phyloP scores from a whole-genome alignment of 768 basidiomycete species.

The Suillus ampliporus region DNA sequence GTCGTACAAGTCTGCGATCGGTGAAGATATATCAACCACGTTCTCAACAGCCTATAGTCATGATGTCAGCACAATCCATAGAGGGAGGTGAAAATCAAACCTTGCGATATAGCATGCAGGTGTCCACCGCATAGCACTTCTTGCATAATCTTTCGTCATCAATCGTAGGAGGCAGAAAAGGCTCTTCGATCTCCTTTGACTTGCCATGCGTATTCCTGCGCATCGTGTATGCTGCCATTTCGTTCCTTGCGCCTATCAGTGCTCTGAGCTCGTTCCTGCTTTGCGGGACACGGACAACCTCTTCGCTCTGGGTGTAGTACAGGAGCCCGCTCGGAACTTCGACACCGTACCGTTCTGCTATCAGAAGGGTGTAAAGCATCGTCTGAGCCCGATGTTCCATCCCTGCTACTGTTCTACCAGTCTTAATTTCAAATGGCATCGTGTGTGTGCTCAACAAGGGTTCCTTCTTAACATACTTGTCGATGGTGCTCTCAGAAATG shows the following conservation, averaged over 20 bases:
- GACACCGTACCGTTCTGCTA: slow-evolving; percentile 88
- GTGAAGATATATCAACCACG: slow-evolving; percentile 55
- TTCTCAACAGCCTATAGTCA: slow-evolving; percentile 69
- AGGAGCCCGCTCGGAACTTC: slow-evolving; percentile 84
- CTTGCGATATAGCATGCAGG: slow-evolving; percentile 95
- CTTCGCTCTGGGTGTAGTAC: slow-evolving; percentile 93
- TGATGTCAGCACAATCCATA: slow-evolving; percentile 9
- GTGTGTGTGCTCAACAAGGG: slow-evolving; percentile 30
- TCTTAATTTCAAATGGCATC: slow-evolving; percentile 96
- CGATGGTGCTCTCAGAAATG: slow-evolving; percentile 52
- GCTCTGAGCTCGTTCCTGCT: slow-evolving; percentile 84
- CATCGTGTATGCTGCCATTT: slow-evolving; percentile 80
- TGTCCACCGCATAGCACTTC: slow-evolving; percentile 81
- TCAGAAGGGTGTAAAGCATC: slow-evolving; percentile 92
- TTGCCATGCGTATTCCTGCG: slow-evolving; percentile 44
- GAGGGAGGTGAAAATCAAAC: slow-evolving; percentile 39
- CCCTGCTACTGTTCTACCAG: slow-evolving; percentile 74
- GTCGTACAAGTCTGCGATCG: slow-evolving; percentile 71
- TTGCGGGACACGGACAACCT: slow-evolving; percentile 82
- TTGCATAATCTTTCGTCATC: slow-evolving; percentile 82
- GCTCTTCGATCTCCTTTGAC: slow-evolving; percentile 37
- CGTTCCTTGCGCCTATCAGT: slow-evolving; percentile 82
- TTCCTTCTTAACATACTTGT: slow-evolving; percentile 22
- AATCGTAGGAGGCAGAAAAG: slow-evolving; percentile 86
- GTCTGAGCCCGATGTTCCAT: slow-evolving; percentile 98